Evolutionary conservation across 768 basidiomycete species (phyloP).

Genomic region (Mycena kentingensis): DNA sequence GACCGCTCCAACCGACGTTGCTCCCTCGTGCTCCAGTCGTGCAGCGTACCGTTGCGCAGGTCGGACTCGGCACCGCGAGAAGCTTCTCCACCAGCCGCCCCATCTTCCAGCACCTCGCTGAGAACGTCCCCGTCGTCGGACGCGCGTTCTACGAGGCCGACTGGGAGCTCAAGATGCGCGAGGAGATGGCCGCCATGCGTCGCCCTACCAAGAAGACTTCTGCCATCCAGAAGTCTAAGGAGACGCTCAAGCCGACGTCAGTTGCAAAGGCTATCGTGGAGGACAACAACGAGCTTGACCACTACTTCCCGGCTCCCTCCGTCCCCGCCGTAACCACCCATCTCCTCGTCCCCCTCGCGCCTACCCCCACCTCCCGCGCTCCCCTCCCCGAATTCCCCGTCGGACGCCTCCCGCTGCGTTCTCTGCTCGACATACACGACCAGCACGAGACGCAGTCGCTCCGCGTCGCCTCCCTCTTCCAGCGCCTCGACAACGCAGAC

Average conservation of each 20-base stretch:
- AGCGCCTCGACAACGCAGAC: conserved; percentile 65
- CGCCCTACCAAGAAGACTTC: conserved; percentile 30
- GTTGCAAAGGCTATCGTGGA: conserved; percentile 15
- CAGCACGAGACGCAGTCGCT: conserved; percentile 58
- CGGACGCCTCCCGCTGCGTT: conserved; percentile 51
- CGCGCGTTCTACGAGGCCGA: conserved; percentile 77
- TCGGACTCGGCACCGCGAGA: conserved; percentile 76
- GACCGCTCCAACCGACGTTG: conserved; percentile 48
- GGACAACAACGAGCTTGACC: conserved; percentile 44
- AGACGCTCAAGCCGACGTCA: conserved; percentile 36
- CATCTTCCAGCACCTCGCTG: conserved; percentile 76
- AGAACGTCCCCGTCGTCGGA: conserved; percentile 77
- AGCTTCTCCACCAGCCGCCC: conserved; percentile 75
- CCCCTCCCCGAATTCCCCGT: conserved; percentile 48
- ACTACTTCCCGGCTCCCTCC: conserved; percentile 56
- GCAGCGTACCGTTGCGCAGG: conserved; percentile 56
- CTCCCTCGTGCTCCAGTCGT: conserved; percentile 59
- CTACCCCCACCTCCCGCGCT: conserved; percentile 66
- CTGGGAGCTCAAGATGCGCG: conserved; percentile 57
- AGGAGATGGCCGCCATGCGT: conserved; percentile 40
- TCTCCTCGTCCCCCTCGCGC: conserved; percentile 76
- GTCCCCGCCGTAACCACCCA: conserved; percentile 54
- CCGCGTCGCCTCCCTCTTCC: conserved; percentile 68
- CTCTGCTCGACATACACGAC: conserved; percentile 53
- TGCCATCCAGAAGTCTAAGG: conserved; percentile 32